Evolutionary conservation across 805 yeast genomes (phyloP).

Genomic region (Teunomyces barrocoloradensis): DNA sequence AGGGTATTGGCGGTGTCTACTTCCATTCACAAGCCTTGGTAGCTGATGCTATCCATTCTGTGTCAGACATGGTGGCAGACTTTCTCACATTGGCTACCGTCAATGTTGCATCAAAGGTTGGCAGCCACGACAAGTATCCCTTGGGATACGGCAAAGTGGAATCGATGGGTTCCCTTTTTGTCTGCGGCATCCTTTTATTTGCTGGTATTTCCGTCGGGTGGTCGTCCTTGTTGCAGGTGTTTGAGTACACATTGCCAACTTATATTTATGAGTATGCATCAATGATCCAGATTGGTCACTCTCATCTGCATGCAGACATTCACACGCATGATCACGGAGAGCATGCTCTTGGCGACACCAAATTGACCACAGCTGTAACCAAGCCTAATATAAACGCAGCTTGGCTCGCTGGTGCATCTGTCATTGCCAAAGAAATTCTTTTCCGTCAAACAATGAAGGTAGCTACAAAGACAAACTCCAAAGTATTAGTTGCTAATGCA

Average conservation of each 20-base stretch:
- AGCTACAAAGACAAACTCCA: slow-evolving; percentile 75
- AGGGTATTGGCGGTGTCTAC: slow-evolving; percentile 83
- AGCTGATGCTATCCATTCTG: slow-evolving; percentile 94
- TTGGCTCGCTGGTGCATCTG: slow-evolving; percentile 91
- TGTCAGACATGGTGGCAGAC: slow-evolving; percentile 87
- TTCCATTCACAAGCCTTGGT: slow-evolving; percentile 93
- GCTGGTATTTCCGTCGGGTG: slow-evolving; percentile 93
- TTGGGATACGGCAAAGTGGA: slow-evolving; percentile 92
- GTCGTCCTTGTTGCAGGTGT: slow-evolving; percentile 67
- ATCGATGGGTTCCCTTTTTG: slow-evolving; percentile 87
- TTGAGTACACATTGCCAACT: slow-evolving; percentile 67
- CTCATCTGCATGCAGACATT: slow-evolving; percentile 37
- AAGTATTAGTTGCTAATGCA: slow-evolving; percentile 92
- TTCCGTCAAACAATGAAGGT: slow-evolving; percentile 79
- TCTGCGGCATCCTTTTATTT: slow-evolving; percentile 73
- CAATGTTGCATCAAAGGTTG: slow-evolving; percentile 58
- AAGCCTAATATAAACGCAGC: slow-evolving; percentile 83
- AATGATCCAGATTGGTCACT: slow-evolving; percentile 47
- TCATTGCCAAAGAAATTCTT: slow-evolving; percentile 83
- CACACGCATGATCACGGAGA: slow-evolving; percentile 22
- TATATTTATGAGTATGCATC: slow-evolving; percentile 54
- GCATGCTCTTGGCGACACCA: not conserved
- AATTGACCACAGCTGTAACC: not conserved
- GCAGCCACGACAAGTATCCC: slow-evolving; percentile 66
- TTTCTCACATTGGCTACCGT: slow-evolving; percentile 87